Evolutionary conservation across 768 basidiomycete genomes (phyloP).

Genomic region (Mycena galericulata): DNA sequence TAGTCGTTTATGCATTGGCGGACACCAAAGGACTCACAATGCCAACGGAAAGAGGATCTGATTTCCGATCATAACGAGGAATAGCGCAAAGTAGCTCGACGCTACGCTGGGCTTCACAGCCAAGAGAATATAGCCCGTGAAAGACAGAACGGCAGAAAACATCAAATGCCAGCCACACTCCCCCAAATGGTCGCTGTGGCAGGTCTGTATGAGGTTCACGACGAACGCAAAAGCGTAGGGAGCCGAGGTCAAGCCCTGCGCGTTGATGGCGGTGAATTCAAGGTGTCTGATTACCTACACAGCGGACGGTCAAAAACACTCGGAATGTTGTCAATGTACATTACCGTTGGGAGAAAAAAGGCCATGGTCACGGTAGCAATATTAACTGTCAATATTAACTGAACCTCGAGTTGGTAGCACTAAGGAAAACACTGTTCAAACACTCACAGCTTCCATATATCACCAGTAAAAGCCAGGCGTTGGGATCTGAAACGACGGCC

Average conservation of each 20-base stretch:
- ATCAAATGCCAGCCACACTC: constrained; percentile 71
- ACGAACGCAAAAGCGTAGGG: constrained; percentile 70
- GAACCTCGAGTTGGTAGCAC: background rate
- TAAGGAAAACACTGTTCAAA: background rate
- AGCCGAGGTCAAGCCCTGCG: constrained; percentile 69
- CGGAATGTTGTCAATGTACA: too few species aligned
- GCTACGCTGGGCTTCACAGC: constrained; percentile 65
- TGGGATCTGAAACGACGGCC: constrained; percentile 59
- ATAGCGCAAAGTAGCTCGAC: constrained; percentile 68
- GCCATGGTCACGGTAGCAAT: constrained; percentile 68
- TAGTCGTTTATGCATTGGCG: background rate
- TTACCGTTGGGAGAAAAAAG: constrained; percentile 67
- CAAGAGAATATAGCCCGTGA: constrained; percentile 66
- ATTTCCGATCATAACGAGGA: constrained; percentile 66
- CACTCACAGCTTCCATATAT: constrained; percentile 65
- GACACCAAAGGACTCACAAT: constrained; percentile 54
- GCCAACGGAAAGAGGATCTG: constrained; percentile 69
- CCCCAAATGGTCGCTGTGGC: constrained; percentile 63
- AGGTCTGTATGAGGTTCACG: constrained; percentile 65
- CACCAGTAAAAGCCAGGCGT: constrained; percentile 65
- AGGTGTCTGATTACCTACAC: constrained; percentile 64
- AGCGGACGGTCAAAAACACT: background rate
- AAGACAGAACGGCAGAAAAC: constrained; percentile 57
- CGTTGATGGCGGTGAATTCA: constrained; percentile 67
- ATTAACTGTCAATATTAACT: constrained; percentile 58